These are phyloP conservation scores for Endocarpon pusillum DNA, from an alignment of 495 filamentous ascomycete species.

Conservation along the genomic window DNA sequence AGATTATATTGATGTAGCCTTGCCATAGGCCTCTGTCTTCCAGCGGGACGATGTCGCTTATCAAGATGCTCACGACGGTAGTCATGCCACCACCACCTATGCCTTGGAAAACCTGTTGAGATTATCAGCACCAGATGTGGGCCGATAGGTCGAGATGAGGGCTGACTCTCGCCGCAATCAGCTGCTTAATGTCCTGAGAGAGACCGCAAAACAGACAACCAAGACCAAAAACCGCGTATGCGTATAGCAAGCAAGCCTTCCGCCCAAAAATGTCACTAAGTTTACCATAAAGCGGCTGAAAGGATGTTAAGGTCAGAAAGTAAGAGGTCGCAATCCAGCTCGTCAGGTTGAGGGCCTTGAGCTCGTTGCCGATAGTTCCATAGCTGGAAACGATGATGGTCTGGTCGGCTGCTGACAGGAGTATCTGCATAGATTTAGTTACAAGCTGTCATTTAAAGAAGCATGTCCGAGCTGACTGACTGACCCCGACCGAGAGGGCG, in stretches of 20 bases:
- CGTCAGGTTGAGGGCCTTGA: constrained; percentile 60
- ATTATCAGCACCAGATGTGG: neutral
- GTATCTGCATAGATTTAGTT: constrained; percentile 27
- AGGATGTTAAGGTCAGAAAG: constrained; percentile 61
- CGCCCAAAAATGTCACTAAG: constrained; percentile 69
- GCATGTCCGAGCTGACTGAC: constrained; percentile 3
- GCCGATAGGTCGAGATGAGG: neutral
- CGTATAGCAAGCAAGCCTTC: constrained; percentile 56
- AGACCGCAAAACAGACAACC: constrained; percentile 61
- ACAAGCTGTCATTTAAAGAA: neutral
- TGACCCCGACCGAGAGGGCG: constrained; percentile 35
- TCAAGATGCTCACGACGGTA: constrained; percentile 56
- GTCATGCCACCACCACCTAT: constrained; percentile 81
- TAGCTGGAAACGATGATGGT: constrained; percentile 69
- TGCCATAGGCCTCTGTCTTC: constrained; percentile 69
- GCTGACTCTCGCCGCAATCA: constrained; percentile 47
- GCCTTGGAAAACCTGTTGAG: constrained; percentile 36
- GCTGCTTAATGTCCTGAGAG: constrained; percentile 46
- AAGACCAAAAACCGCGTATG: constrained; percentile 55
- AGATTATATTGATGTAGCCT: constrained; percentile 69
- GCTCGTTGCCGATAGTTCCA: constrained; percentile 63
- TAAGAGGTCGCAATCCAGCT: constrained; percentile 72
- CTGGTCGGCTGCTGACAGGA: constrained; percentile 61
- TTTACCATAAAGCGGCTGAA: constrained; percentile 67
- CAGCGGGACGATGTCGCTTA: constrained; percentile 62